Evolutionary conservation across 352 stramenopile species (phyloP).

Genomic region (Nothophytophthora sp.): DNA sequence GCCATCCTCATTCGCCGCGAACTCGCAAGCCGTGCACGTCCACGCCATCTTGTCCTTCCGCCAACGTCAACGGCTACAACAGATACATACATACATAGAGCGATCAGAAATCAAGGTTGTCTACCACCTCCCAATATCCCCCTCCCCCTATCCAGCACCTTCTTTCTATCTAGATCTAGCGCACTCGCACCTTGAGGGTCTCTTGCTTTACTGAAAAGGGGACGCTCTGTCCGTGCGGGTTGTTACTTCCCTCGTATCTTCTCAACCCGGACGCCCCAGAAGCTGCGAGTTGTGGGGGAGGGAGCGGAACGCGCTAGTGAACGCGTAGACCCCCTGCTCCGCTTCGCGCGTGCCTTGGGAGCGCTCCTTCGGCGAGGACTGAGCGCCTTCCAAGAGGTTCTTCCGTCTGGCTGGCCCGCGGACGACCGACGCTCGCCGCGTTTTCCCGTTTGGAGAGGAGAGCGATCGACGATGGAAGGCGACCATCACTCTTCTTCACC

Average conservation of each 20-base stretch:
- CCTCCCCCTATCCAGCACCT: slow-evolving; percentile 8
- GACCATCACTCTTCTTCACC: slow-evolving; percentile 25
- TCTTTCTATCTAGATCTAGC: slow-evolving; percentile 6
- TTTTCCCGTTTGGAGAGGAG: slow-evolving; percentile 29
- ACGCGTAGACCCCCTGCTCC: slow-evolving; percentile 8
- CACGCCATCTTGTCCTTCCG: slow-evolving; percentile 45
- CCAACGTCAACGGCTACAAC: slow-evolving; percentile 5
- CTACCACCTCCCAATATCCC: slow-evolving; percentile 6
- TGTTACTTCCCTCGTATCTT: too few relatives aligned
- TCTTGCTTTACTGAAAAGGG: too few relatives aligned
- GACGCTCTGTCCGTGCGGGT: too few relatives aligned
- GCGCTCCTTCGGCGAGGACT: slow-evolving; percentile 23
- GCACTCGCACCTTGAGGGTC: too few relatives aligned
- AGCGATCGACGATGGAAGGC: slow-evolving; percentile 35
- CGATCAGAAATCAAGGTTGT: slow-evolving; percentile 6
- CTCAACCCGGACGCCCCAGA: not conserved
- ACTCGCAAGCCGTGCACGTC: slow-evolving; percentile 64
- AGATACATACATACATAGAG: not conserved
- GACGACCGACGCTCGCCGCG: slow-evolving; percentile 21
- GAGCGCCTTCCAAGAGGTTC: slow-evolving; percentile 24
- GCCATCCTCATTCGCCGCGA: slow-evolving; percentile 60
- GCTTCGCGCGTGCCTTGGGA: slow-evolving; percentile 12
- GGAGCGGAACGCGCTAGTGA: too few relatives aligned
- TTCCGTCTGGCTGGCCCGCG: slow-evolving; percentile 29
- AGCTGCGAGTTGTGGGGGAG: slow-evolving; percentile 5